Evolutionary conservation across 2,329 filamentous ascomycete genomes (phyloP).

Genomic region (Fusarium marasasianum): DNA sequence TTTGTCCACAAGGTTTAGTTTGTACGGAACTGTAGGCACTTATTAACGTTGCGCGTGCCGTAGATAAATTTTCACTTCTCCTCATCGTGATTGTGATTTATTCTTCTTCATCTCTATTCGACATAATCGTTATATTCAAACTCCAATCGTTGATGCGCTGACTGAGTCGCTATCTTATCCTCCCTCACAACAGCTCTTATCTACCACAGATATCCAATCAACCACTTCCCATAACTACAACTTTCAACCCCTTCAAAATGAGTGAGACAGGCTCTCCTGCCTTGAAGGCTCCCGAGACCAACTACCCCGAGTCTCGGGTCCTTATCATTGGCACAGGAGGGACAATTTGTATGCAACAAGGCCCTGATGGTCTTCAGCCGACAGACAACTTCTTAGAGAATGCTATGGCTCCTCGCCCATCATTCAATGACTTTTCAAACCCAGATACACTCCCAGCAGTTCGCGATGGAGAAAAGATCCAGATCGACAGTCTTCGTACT

Average conservation of each 20-base stretch:
- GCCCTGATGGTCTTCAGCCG: constrained; percentile 81
- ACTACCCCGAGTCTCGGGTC: constrained; percentile 78
- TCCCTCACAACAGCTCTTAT: constrained; percentile 12
- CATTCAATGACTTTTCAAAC: constrained; percentile 77
- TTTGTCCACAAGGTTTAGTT: constrained; percentile 34
- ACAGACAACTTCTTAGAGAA: constrained; percentile 82
- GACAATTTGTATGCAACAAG: constrained; percentile 91
- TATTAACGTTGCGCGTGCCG: constrained; percentile 14
- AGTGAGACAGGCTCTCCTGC: constrained; percentile 12
- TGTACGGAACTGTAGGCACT: not conserved
- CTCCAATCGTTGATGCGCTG: not conserved
- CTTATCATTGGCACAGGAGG: constrained; percentile 91
- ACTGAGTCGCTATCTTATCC: constrained; percentile 15
- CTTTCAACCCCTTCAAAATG: constrained; percentile 6
- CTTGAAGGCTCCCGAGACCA: constrained; percentile 35
- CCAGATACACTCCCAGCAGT: constrained; percentile 60
- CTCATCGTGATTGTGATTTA: not conserved
- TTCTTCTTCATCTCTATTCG: not conserved
- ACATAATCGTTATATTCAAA: not conserved
- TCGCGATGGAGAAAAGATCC: constrained; percentile 58
- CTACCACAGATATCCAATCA: not conserved
- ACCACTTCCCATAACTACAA: not conserved
- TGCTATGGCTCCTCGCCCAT: constrained; percentile 82
- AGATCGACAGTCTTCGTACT: constrained; percentile 77
- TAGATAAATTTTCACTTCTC: constrained; percentile 21